Conservation (phyloP, 2,329 filamentous ascomycete species). For the Epichloe amarillans region DNA sequence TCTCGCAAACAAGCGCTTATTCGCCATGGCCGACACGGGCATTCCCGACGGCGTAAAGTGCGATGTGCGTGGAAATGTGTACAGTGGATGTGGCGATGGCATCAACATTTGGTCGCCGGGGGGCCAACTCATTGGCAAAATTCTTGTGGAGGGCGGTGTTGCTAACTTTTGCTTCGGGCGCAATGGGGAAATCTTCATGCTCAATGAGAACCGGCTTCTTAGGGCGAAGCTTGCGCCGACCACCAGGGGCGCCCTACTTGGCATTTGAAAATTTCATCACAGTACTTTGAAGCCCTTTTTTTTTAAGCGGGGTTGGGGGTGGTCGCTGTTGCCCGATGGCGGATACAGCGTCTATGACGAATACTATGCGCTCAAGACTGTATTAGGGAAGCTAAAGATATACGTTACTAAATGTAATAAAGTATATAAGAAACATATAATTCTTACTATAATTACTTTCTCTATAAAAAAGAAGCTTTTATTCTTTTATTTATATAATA, state of each 20-base stretch:
- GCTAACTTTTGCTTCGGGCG: conserved; percentile 35
- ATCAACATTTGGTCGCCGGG: conserved; percentile 34
- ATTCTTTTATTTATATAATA: too few relatives aligned
- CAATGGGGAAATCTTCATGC: conserved; percentile 28
- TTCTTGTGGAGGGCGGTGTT: conserved; percentile 26
- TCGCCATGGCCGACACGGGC: conserved; percentile 33
- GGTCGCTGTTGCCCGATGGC: too few relatives aligned
- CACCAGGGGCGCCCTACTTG: conserved; percentile 12
- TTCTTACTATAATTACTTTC: too few relatives aligned
- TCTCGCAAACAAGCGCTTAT: conserved; percentile 33
- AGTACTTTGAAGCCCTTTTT: too few relatives aligned
- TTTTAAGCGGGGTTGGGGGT: too few relatives aligned
- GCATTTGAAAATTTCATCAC: not conserved
- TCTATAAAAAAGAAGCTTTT: too few relatives aligned
- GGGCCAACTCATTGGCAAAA: conserved; percentile 32
- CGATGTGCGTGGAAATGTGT: conserved; percentile 33
- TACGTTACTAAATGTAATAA: too few relatives aligned
- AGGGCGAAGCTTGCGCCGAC: conserved; percentile 13
- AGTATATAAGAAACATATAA: too few relatives aligned
- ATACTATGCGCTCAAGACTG: too few relatives aligned
- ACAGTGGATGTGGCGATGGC: conserved; percentile 34
- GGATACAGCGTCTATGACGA: too few relatives aligned
- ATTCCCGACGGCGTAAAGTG: conserved; percentile 36
- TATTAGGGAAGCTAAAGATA: too few relatives aligned
- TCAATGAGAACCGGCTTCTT: conserved; percentile 33